These are phyloP conservation scores for Tetrapyrgos nigripes DNA, from an alignment of 1,284 basidiomycete species.

Conservation along the genomic window DNA sequence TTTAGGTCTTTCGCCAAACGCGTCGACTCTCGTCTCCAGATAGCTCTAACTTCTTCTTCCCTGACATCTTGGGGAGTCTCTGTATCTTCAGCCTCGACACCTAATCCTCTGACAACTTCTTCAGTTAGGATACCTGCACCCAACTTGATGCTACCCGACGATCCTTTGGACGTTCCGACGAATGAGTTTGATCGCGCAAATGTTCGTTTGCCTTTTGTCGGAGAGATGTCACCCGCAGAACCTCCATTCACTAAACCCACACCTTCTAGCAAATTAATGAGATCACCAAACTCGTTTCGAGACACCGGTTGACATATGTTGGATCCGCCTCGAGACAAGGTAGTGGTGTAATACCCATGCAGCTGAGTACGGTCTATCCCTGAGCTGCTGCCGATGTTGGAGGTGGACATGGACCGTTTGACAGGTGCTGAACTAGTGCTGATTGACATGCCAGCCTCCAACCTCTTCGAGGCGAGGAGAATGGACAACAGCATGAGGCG, in stretches of 20 bases:
- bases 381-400: constrained; percentile 29
- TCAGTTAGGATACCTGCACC: constrained; percentile 64
- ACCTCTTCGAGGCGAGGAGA: constrained; percentile 67
- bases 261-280: constrained; percentile 75
- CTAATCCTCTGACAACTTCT: constrained; percentile 70
- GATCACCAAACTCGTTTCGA: constrained; percentile 76
- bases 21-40: constrained; percentile 71
- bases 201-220: constrained; percentile 47
- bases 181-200: constrained; percentile 68
- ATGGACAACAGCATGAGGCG: constrained; percentile 70
- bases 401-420: constrained; percentile 54
- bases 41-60: constrained; percentile 70
- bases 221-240: constrained; percentile 42
- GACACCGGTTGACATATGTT: constrained; percentile 68
- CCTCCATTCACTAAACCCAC: constrained; percentile 64
- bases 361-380: constrained; percentile 64
- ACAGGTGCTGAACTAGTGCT: constrained; percentile 40
- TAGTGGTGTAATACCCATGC: constrained; percentile 64
- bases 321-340: constrained; percentile 61
- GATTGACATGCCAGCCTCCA: constrained; percentile 61
- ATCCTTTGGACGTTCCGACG: constrained; percentile 40
- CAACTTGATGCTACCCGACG: constrained; percentile 57
- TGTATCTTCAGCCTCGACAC: constrained; percentile 45
- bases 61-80: constrained; percentile 49
- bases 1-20: constrained; percentile 63